Evolutionary conservation across 345 rosid species (phyloP).

Genomic region (Mercurialis annua): DNA sequence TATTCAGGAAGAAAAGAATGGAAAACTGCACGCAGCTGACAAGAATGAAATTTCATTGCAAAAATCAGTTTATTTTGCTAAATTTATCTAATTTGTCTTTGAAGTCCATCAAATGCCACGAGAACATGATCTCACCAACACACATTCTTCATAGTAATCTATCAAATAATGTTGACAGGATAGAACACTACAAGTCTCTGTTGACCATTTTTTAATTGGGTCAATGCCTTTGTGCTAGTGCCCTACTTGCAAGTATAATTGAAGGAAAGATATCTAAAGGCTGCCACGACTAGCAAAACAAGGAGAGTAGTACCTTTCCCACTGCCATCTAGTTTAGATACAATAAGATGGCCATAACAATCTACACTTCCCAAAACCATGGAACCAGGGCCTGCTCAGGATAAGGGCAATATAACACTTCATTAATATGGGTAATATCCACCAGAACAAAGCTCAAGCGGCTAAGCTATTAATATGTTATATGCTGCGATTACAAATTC

Average conservation of each 20-base stretch:
- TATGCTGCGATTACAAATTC: background rate
- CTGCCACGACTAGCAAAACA: background rate
- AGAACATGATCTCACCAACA: background rate
- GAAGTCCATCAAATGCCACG: background rate
- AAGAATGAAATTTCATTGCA: background rate
- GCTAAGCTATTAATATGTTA: background rate
- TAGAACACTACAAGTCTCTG: background rate
- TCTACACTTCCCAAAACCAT: slow-evolving; percentile 66
- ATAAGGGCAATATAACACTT: slow-evolving; percentile 1
- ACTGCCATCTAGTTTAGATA: slow-evolving; percentile 48
- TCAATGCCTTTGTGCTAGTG: slow-evolving; percentile 2
- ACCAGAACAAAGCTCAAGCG: background rate
- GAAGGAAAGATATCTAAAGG: background rate
- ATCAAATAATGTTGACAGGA: background rate
- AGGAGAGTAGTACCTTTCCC: slow-evolving; percentile 40
- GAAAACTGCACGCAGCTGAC: background rate
- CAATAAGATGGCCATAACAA: slow-evolving; percentile 58
- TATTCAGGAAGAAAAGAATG: background rate
- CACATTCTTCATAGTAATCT: background rate
- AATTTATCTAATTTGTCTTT: background rate
- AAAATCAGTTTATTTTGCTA: background rate
- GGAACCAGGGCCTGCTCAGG: slow-evolving; percentile 41
- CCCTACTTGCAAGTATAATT: background rate
- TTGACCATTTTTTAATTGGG: background rate
- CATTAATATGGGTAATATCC: background rate